A percentile compares a stretch with the other conserved stretches of the same genome.
Evolutionary conservation across 495 filamentous ascomycete species (phyloP).

Genomic region (Aspergillus homomorphus): DNA sequence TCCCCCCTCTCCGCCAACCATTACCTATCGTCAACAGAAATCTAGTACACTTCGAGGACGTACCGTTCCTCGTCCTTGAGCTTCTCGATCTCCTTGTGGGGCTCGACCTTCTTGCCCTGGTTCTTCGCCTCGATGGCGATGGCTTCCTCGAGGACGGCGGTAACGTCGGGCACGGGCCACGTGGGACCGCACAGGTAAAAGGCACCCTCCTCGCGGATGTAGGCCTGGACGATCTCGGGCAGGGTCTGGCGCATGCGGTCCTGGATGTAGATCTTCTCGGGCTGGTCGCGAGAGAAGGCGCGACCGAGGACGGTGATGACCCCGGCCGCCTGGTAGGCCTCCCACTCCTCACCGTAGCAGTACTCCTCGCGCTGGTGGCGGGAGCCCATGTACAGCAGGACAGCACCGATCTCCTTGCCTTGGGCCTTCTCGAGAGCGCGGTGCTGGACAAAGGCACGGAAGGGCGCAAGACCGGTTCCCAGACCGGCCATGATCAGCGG

Average conservation of each 20-base stretch:
- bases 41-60: conserved; percentile 92
- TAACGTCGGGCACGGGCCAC: conserved; percentile 99
- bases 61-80: conserved; percentile 93
- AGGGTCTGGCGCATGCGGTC: conserved; percentile 92
- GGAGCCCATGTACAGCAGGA: conserved; percentile 94
- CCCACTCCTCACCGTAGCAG: conserved; percentile 98
- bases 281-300: conserved; percentile 95
- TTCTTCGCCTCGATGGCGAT: conserved; percentile 72
- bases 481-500: conserved; percentile 99
- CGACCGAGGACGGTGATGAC: conserved; percentile 91
- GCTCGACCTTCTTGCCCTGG: conserved; percentile 74
- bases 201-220: conserved; percentile 79
- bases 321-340: conserved; percentile 92
- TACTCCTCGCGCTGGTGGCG: conserved; percentile 98
- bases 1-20: background rate
- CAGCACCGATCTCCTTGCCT: conserved; percentile 89
- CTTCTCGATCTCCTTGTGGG: conserved; percentile 90
- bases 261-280: conserved; percentile 98
- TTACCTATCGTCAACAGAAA: background rate
- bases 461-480: conserved; percentile 95
- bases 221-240: conserved; percentile 81
- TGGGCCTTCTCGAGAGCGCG: conserved; percentile 94
- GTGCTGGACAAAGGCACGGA: conserved; percentile 97
- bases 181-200: conserved; percentile 98
- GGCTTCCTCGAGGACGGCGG: conserved; percentile 87